Base-by-base conservation (phyloP, 371 early-diverging fungal species). In the Conidiobolus incongruus region DNA sequence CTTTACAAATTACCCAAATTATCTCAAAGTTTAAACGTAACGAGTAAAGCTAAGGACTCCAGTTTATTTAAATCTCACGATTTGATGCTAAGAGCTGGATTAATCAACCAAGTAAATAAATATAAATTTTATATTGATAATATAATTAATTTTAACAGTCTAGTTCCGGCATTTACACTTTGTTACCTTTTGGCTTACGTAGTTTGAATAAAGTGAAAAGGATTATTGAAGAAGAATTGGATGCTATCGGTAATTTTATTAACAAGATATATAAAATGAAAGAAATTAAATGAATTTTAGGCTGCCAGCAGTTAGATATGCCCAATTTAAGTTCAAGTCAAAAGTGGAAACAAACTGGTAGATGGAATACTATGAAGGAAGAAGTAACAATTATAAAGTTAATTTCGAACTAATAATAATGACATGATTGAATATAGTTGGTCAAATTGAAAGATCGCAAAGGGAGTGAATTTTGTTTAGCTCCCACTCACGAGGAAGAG, bases 401-500 rank as follows among this genome's bases (percentile, higher is more conserved):
- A 7, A 7, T 29, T 30, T 38, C 44, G 30, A 37, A 31, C 12
- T 15, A 24, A 7, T 26, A 39, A 6, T 29, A 2, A 40, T 33
- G 36, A 44, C 37, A 50, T 15, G n/a, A 2, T 46, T 33, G 16
- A 15, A 1, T 12, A 21, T 37, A 72, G 72, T 65, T 84, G 46
- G 83, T 85, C 51, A 69, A 72, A 21, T 51, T 88, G 15, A 60
- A 73, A 47, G 91, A 88, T 65, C 71, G 91, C 21, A 79, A 74
- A 41, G 70, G 65, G 2, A 49, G 67, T 2, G 76, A 74, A 24
- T 66, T 77, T 42, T 45, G 80, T 26, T 55, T 91, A 19, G 78
- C 81, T 1, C 92, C 92, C 0, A 91, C 92, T 1, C 86, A 86
- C 48, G 92, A 91, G 52, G 92, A 91, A 52, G 92, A 91, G 49